Base-by-base conservation (phyloP, 2,329 filamentous ascomycete genomes). In the Talaromyces sp. region DNA sequence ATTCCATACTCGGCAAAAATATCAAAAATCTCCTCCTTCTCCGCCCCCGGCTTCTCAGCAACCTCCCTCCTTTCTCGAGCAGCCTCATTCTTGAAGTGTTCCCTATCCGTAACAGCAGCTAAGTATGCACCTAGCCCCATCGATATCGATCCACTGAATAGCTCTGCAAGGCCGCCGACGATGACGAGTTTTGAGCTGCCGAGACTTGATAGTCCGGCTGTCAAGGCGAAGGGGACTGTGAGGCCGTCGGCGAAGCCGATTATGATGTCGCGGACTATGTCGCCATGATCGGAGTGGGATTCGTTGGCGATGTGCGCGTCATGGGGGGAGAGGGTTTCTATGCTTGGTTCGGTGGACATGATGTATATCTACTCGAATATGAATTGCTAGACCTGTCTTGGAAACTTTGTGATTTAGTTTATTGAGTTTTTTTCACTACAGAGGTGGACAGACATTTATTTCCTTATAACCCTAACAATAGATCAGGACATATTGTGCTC, bases 171-270 rank as follows among this genome's bases (percentile, higher is more conserved):
- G 5, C 89, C 89, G 58, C 87, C 89, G 63, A 88, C 83, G 70
- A 92, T 84, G 70, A 89, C 86, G 13, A 88, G 82, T 56, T 81
- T 82, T 13, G 85, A 85, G 70, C 83, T 80, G 29, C 86, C 86
- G 34, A 89, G 80, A 45, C 73, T 74, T 10, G 67, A 70, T 63
- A 92, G 81, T 17, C 89, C 89, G 1, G 89, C 89, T 0, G 88
- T 91, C 51, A 91, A 80, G n/a, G 89, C 89, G 68, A 92, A 92
- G 1, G 89, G 89, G 0, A 91, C 89, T 0, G 89, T 91, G 61
- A 92, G 80, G 4, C 89, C 89, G 72, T 92, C 89, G 1, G 89
- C 86, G 72, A 91, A 88, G 54, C 89, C 89, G 67, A 91, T 86
- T 67, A 89, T 90, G 68, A 86, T 80, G 74, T 90, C 86, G 62